Evolutionary conservation across 2,329 filamentous ascomycete genomes (phyloP).

Genomic region (Pseudogymnoascus sp.): DNA sequence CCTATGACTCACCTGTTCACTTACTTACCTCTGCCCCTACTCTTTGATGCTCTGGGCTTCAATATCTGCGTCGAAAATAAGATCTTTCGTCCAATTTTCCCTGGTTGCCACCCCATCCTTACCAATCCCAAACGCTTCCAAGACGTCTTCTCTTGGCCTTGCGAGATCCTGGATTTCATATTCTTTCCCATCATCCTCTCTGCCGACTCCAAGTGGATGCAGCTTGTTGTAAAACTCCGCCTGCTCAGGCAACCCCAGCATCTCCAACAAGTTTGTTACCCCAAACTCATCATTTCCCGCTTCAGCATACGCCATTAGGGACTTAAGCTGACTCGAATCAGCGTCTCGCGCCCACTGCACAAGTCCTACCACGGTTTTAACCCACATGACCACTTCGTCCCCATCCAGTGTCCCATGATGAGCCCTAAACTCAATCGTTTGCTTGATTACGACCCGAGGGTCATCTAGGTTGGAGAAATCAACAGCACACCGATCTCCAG

Average conservation of each 20-base stretch:
- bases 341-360: conserved; percentile 13
- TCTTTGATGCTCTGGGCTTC: neutral
- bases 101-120: neutral
- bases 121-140: neutral
- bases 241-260: neutral
- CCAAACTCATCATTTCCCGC: neutral
- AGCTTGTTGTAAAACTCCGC: neutral
- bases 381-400: conserved; percentile 15
- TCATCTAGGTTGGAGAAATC: neutral
- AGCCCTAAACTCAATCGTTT: conserved; percentile 23
- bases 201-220: neutral
- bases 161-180: neutral
- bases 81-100: neutral
- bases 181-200: neutral
- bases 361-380: conserved; percentile 14
- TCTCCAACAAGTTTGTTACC: neutral
- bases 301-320: neutral
- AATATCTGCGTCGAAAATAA: neutral
- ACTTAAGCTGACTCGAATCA: neutral
- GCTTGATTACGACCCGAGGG: neutral
- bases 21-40: neutral
- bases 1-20: neutral
- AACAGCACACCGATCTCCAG: neutral
- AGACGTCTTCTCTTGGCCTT: neutral
- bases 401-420: conserved; percentile 19